phyloP scores from a whole-genome alignment of 2,329 filamentous ascomycete species.

The Nemania diffusa region DNA sequence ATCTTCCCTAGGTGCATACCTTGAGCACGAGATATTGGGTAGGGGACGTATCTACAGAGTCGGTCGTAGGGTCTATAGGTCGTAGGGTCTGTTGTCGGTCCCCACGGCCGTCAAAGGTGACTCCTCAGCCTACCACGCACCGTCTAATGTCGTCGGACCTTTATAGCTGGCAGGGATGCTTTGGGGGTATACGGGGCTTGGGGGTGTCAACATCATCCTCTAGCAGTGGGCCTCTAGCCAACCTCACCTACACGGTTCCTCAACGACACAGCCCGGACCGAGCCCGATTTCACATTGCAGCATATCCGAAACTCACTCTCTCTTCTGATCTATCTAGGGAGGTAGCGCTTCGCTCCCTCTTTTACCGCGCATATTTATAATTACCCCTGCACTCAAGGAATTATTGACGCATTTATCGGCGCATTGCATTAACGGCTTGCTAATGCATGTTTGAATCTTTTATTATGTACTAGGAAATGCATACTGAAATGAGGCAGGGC shows the following conservation, averaged over 20 bases:
- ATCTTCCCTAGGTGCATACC: slow-evolving; percentile 2
- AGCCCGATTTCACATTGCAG: slow-evolving; percentile 15
- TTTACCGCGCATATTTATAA: background rate
- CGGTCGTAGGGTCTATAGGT: background rate
- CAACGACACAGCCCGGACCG: slow-evolving; percentile 19
- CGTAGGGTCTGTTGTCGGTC: slow-evolving; percentile 1
- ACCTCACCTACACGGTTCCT: slow-evolving; percentile 23
- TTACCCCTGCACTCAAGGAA: background rate
- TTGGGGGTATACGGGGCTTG: slow-evolving; percentile 28
- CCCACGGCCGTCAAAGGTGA: slow-evolving; percentile 37
- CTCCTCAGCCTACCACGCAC: slow-evolving; percentile 30
- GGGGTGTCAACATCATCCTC: slow-evolving; percentile 29
- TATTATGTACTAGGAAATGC: slow-evolving; percentile 1
- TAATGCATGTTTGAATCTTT: slow-evolving; percentile 1
- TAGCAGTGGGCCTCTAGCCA: slow-evolving; percentile 18
- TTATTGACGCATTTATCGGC: background rate
- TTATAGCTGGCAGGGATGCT: slow-evolving; percentile 37
- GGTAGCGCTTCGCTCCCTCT: background rate
- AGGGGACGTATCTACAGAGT: too few relatives aligned
- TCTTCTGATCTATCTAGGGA: background rate
- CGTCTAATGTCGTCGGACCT: slow-evolving; percentile 42
- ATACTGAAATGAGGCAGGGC: slow-evolving; percentile 24
- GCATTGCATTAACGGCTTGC: background rate
- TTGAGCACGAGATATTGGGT: slow-evolving; percentile 20
- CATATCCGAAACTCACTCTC: background rate